Evolutionary conservation across 352 stramenopile genomes (phyloP).

Genomic region (Globisporangium carolinianum): DNA sequence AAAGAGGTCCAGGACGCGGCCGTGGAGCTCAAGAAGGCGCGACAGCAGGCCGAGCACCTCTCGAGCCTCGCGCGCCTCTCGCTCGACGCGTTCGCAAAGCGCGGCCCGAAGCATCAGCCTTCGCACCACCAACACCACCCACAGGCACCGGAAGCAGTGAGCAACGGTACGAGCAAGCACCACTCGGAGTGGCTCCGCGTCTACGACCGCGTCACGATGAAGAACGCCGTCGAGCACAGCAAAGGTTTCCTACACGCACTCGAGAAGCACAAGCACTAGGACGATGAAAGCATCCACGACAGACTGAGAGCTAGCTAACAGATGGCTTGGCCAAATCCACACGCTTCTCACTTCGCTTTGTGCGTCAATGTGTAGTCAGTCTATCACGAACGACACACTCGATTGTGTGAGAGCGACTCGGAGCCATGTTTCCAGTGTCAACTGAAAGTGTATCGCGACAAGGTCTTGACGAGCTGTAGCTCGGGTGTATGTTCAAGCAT

Average conservation of each 20-base stretch:
- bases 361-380: too few relatives aligned
- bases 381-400: too few relatives aligned
- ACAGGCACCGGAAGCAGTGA: neutral
- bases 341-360: too few relatives aligned
- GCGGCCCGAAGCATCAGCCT: constrained; percentile 7
- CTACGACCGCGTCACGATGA: constrained; percentile 59
- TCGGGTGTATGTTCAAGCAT: too few relatives aligned
- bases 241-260: constrained; percentile 38
- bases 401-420: too few relatives aligned
- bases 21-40: constrained; percentile 66
- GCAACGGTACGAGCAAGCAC: constrained; percentile 4
- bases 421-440: too few relatives aligned
- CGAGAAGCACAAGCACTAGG: constrained; percentile 10
- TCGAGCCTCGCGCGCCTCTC: constrained; percentile 68
- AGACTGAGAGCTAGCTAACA: neutral
- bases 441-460: too few relatives aligned
- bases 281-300: too few relatives aligned
- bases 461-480: too few relatives aligned
- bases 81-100: constrained; percentile 49
- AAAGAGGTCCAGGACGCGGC: constrained; percentile 62
- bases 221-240: constrained; percentile 61
- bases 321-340: too few relatives aligned
- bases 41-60: constrained; percentile 62
- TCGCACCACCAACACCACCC: too few relatives aligned
- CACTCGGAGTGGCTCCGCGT: constrained; percentile 46